phyloP scores from a whole-genome alignment of 2,329 filamentous ascomycete genomes.

The Diaporthe citrichinensis region DNA sequence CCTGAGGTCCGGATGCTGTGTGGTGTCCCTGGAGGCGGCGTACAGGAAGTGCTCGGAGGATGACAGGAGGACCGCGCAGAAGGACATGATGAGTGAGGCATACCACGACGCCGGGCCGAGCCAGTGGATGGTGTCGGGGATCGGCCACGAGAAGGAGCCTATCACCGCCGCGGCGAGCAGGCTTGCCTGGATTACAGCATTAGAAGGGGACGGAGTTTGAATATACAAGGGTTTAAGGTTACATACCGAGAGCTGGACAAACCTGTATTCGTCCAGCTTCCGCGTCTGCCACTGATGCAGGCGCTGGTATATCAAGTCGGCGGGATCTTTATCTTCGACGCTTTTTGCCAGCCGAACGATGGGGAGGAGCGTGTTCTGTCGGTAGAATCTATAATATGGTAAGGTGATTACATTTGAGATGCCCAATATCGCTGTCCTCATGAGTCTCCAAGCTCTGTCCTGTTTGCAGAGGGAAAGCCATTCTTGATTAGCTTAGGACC shows the following conservation, averaged over 20 bases:
- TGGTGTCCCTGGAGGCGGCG: slow-evolving; percentile 43
- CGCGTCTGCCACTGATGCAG: slow-evolving; percentile 11
- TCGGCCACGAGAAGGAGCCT: slow-evolving; percentile 48
- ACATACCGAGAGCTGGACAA: slow-evolving; percentile 15
- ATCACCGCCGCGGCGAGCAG: slow-evolving; percentile 48
- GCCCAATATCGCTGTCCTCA: background rate
- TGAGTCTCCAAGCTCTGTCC: background rate
- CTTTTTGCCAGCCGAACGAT: background rate
- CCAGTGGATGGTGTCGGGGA: slow-evolving; percentile 45
- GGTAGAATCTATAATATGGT: slow-evolving; percentile 16
- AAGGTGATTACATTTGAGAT: slow-evolving; percentile 1
- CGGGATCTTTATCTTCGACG: background rate
- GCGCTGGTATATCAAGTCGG: slow-evolving; percentile 4
- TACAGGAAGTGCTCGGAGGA: slow-evolving; percentile 49
- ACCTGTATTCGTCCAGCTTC: slow-evolving; percentile 14
- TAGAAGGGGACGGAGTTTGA: background rate
- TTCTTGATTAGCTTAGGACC: background rate
- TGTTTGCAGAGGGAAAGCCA: background rate
- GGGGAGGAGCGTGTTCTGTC: slow-evolving; percentile 16
- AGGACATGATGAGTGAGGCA: slow-evolving; percentile 46
- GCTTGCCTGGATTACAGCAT: slow-evolving; percentile 41
- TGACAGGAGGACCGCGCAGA: slow-evolving; percentile 48
- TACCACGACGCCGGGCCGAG: slow-evolving; percentile 46
- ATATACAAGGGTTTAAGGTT: too few species aligned
- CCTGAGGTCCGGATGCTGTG: slow-evolving; percentile 37